phyloP scores from a whole-genome alignment of 2,329 filamentous ascomycete genomes.

The Paraconiothyrium brasiliense region DNA sequence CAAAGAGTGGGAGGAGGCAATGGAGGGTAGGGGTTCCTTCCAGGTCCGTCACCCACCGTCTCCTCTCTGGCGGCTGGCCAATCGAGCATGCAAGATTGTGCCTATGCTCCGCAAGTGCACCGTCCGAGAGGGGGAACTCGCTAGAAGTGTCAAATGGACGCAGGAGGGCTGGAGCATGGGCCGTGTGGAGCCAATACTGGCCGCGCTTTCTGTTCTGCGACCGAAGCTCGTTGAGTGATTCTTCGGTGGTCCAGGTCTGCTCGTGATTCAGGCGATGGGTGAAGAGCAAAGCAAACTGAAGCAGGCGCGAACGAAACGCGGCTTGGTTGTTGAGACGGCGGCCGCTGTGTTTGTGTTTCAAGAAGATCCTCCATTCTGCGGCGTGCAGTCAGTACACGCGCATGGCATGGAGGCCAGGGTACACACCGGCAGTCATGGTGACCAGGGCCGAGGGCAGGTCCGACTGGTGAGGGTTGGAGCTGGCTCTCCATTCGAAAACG shows the following conservation, averaged over 20 bases:
- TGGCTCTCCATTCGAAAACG: constrained; percentile 50
- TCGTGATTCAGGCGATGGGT: constrained; percentile 53
- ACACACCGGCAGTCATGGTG: constrained; percentile 46
- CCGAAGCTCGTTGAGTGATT: constrained; percentile 49
- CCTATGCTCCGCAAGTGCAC: constrained; percentile 40
- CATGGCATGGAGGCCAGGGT: background rate
- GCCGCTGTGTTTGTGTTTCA: constrained; percentile 52
- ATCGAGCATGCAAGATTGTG: constrained; percentile 36
- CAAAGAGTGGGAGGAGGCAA: constrained; percentile 59
- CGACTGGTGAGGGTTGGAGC: constrained; percentile 40
- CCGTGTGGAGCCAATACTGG: constrained; percentile 33
- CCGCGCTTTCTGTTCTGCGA: constrained; percentile 48
- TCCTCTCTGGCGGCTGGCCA: constrained; percentile 34
- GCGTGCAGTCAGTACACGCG: constrained; percentile 15
- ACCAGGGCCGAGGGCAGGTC: constrained; percentile 44
- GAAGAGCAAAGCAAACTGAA: constrained; percentile 59
- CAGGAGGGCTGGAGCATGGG: constrained; percentile 32
- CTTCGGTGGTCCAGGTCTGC: constrained; percentile 49
- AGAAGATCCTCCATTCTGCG: constrained; percentile 55
- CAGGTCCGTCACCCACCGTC: constrained; percentile 41
- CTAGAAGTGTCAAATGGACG: constrained; percentile 36
- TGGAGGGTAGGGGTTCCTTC: constrained; percentile 50
- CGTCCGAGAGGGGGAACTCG: constrained; percentile 39
- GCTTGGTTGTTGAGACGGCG: constrained; percentile 51
- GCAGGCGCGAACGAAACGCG: constrained; percentile 58